Evolutionary conservation across 73 alveolate genomes (phyloP), one percentile per base, ranked within the genome.

Genomic region (Paramecium caudatum): DNA sequence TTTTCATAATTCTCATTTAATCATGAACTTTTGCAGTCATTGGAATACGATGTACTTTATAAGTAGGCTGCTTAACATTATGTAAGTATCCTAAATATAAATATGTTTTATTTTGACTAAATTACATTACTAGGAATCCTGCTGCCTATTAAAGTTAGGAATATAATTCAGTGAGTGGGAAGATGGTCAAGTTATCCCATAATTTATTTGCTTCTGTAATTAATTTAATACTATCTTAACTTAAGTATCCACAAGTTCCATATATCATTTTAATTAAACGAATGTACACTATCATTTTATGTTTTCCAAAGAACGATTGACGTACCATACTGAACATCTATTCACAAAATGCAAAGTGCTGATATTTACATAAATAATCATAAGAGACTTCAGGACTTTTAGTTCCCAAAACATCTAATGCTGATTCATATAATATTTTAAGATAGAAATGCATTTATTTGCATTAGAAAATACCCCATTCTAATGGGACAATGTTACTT

Each of bases 241-340:
- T 55, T 23, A 55, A 55, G 9, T 61, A 55, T 12, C 80, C 80
- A 21, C 80, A 55, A 5, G 4, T 46, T 61, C 46, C 23, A 33
- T 82, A 47, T 17, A 82, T 65, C n/a, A 47, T 37, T 23, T 86
- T 86, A 8, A 86, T 63, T 33, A 86, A 27, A n/a, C 93, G 47
- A 4, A 62, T 27, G 13, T 86, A 86, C 3, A 78, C 69, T 34
- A 86, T 78, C 43, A 86, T 43, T 37, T 86, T 86, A 46, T 86
- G 93, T 15, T 86, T 62, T 10, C 93, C 93, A 62, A 62, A 86
- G 36, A 86, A 62, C 7, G 93, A 80, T 86, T 86, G 13, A 21
- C 84, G 36, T 8, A 48, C 74, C 70, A 86, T 41, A 39, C 46
- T 63, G 45, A 62, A 49, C 69, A 86, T 47, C 25, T 62, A 86